Percentiles rank a stretch among this genome's conserved stretches.
phyloP scores from a whole-genome alignment of 2,329 filamentous ascomycete genomes.

The Nemania sp. region DNA sequence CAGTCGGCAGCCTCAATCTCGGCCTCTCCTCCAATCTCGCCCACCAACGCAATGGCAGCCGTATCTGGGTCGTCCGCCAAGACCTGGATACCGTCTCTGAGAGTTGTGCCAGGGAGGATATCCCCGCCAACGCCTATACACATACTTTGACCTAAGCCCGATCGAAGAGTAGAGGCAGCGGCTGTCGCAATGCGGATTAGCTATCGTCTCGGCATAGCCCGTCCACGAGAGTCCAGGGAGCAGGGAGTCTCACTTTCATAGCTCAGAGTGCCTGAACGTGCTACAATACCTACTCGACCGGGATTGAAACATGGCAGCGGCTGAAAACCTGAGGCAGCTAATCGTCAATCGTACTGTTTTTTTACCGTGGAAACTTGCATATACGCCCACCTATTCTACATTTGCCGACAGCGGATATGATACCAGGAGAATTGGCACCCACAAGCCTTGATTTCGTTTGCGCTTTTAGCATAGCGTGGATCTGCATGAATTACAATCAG shows the following conservation, averaged over 20 bases:
- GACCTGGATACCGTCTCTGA: constrained; percentile 69
- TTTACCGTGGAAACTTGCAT: not conserved
- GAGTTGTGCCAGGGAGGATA: constrained; percentile 71
- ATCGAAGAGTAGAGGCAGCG: constrained; percentile 69
- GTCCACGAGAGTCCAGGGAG: not conserved
- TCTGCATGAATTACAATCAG: constrained; percentile 46
- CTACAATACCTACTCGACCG: constrained; percentile 70
- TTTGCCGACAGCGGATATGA: constrained; percentile 70
- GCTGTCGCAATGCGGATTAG: constrained; percentile 44
- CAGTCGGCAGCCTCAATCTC: constrained; percentile 75
- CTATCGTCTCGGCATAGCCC: not conserved
- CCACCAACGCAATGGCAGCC: constrained; percentile 71
- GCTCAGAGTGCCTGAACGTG: constrained; percentile 74
- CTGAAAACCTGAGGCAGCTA: constrained; percentile 65
- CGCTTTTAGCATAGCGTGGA: constrained; percentile 68
- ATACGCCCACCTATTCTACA: constrained; percentile 47
- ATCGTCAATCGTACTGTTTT: not conserved
- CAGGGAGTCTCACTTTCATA: constrained; percentile 56
- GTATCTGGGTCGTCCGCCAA: constrained; percentile 70
- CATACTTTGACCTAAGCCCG: constrained; percentile 71
- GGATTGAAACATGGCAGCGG: constrained; percentile 72
- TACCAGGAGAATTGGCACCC: constrained; percentile 73
- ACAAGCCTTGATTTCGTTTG: constrained; percentile 71
- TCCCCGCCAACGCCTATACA: constrained; percentile 77
- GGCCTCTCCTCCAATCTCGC: constrained; percentile 70